phyloP scores from a whole-genome alignment of 768 basidiomycete species.

The Terana coerulea region DNA sequence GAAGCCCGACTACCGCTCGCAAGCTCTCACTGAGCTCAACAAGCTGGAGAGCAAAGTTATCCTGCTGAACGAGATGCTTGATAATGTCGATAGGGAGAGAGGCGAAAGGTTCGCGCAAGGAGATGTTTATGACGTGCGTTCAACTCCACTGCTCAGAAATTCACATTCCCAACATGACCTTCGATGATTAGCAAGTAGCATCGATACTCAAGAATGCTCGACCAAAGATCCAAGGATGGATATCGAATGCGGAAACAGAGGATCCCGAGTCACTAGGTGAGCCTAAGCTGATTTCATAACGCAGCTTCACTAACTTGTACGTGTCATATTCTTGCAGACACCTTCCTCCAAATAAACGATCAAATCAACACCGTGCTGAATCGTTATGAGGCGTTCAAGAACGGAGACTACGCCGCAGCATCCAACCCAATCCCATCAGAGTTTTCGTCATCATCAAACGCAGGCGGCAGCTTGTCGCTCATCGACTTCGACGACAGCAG shows the following conservation, averaged over 20 bases:
- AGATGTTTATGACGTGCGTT: constrained; percentile 86
- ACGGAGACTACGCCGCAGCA: constrained; percentile 76
- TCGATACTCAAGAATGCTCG: constrained; percentile 74
- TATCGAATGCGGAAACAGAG: constrained; percentile 86
- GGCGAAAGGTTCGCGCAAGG: constrained; percentile 83
- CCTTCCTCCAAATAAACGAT: constrained; percentile 94
- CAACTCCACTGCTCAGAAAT: neutral
- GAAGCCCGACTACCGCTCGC: constrained; percentile 89
- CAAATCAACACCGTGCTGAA: constrained; percentile 91
- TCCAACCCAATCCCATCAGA: constrained; percentile 67
- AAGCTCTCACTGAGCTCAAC: constrained; percentile 85
- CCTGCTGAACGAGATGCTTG: constrained; percentile 94
- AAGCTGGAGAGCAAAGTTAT: constrained; percentile 95
- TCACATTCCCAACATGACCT: no score
- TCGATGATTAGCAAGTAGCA: constrained; percentile 84
- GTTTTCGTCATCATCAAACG: constrained; percentile 19
- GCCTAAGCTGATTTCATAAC: constrained; percentile 19
- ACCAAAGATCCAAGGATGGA: constrained; percentile 97
- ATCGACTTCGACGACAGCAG: constrained; percentile 74
- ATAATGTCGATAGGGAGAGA: constrained; percentile 72
- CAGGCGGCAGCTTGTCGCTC: constrained; percentile 46
- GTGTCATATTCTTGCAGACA: constrained; percentile 47
- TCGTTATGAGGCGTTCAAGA: constrained; percentile 91
- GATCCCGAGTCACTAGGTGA: constrained; percentile 88
- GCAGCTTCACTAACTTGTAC: neutral